Conservation (phyloP, 2,329 filamentous ascomycete species). For the Claviceps africana region DNA sequence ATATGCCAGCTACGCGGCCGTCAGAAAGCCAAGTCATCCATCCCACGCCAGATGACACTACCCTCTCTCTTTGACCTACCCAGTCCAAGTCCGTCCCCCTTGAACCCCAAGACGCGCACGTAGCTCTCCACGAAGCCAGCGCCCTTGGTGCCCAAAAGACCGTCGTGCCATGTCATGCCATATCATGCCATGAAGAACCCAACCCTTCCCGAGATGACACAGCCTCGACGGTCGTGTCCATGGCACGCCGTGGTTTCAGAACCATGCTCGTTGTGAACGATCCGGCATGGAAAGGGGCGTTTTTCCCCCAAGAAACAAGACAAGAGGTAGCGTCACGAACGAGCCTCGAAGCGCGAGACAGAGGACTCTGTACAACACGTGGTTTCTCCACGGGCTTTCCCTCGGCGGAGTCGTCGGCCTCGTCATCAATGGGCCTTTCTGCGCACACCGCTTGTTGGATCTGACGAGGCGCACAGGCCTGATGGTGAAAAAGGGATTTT, state of each 20-base stretch:
- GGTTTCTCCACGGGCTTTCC: no score
- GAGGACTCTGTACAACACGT: no score
- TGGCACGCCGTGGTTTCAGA: background rate
- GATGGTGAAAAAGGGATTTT: no score
- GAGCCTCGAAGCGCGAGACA: no score
- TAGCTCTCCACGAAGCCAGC: background rate
- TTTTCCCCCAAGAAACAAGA: no score
- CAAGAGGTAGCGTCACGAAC: no score
- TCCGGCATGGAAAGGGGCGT: no score
- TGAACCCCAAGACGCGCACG: background rate
- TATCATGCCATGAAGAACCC: slow-evolving; percentile 1
- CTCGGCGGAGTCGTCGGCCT: no score
- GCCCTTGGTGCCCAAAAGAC: background rate
- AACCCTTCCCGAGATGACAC: background rate
- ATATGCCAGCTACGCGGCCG: background rate
- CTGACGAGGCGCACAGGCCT: no score
- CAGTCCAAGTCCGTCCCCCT: background rate
- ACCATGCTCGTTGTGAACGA: no score
- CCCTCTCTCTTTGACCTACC: background rate
- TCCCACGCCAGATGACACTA: background rate
- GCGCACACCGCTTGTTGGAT: no score
- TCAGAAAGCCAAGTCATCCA: background rate
- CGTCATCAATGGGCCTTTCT: no score
- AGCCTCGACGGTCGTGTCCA: background rate
- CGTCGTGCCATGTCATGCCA: background rate